phyloP scores from a whole-genome alignment of 2,329 filamentous ascomycete species.

The Fusarium temperatum region DNA sequence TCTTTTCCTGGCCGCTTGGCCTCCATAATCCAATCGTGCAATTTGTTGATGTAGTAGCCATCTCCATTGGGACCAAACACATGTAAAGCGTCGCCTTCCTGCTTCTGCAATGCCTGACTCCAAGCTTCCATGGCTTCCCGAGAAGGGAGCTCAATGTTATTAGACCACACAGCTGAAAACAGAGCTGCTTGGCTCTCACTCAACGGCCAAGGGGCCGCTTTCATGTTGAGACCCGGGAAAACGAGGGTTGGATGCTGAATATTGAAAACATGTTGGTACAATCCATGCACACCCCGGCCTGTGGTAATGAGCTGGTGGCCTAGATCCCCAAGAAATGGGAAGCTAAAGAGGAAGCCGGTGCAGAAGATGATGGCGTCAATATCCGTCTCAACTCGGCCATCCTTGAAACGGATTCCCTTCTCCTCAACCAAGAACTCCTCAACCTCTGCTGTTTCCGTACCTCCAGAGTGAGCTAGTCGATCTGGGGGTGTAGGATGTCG shows the following conservation, averaged over 20 bases:
- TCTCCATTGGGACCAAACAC: constrained; percentile 56
- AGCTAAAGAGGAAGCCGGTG: constrained; percentile 88
- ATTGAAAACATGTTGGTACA: constrained; percentile 84
- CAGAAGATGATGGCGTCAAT: constrained; percentile 86
- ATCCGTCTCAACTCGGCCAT: constrained; percentile 70
- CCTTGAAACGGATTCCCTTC: constrained; percentile 71
- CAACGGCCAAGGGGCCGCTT: constrained; percentile 87
- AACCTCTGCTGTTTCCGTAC: constrained; percentile 66
- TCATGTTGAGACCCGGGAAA: constrained; percentile 79
- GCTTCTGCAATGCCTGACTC: constrained; percentile 71
- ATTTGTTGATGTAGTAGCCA: constrained; percentile 73
- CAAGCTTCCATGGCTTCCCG: constrained; percentile 72
- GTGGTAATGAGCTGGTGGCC: constrained; percentile 67
- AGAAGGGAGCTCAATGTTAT: constrained; percentile 71
- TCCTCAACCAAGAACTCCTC: constrained; percentile 62
- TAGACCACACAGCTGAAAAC: constrained; percentile 80
- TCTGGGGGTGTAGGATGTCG: constrained; percentile 59
- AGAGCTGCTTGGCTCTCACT: constrained; percentile 82
- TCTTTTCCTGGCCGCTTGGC: constrained; percentile 67
- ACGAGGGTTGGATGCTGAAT: constrained; percentile 79
- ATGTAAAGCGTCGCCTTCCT: constrained; percentile 47
- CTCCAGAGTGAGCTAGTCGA: constrained; percentile 55
- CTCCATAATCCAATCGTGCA: constrained; percentile 68
- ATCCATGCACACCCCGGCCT: constrained; percentile 74
- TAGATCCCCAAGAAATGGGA: constrained; percentile 71